Evolutionary conservation across 2,329 filamentous ascomycete genomes (phyloP).

Genomic region (Fusarium fujikuroi): DNA sequence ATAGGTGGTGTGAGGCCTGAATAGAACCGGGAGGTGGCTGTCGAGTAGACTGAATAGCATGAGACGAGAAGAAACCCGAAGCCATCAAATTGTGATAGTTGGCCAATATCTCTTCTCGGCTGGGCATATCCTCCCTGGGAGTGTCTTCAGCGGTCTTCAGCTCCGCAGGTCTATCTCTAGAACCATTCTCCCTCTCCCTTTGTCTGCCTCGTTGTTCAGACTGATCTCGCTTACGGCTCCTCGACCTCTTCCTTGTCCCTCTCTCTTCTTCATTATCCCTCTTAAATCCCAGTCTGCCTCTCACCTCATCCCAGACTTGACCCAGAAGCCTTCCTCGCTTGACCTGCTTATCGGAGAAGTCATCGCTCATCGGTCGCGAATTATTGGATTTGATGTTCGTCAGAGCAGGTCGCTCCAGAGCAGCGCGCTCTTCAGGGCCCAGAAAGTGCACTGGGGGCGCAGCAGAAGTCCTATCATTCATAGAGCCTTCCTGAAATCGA

Average conservation of each 20-base stretch:
- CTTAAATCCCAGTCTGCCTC: conserved; percentile 47
- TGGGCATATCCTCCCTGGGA: conserved; percentile 44
- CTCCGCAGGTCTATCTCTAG: conserved; percentile 20
- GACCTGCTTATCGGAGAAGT: conserved; percentile 48
- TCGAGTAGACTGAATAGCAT: conserved; percentile 67
- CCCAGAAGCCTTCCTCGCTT: conserved; percentile 49
- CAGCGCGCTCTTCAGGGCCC: conserved; percentile 51
- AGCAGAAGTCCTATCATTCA: conserved; percentile 82
- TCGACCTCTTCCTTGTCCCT: conserved; percentile 37
- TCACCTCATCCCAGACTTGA: conserved; percentile 54
- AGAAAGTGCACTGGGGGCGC: conserved; percentile 77
- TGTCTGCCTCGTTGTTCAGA: conserved; percentile 30
- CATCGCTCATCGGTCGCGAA: conserved; percentile 42
- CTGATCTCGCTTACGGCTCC: conserved; percentile 34
- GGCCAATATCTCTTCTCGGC: conserved; percentile 63
- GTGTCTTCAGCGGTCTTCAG: conserved; percentile 11
- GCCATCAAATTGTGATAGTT: conserved; percentile 68
- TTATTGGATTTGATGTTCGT: conserved; percentile 21
- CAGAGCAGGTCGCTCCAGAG: conserved; percentile 45
- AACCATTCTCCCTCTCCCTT: conserved; percentile 30
- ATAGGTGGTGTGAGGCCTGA: conserved; percentile 12
- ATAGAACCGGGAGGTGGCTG: conserved; percentile 50
- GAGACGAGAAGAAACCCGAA: conserved; percentile 67
- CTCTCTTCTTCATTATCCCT: conserved; percentile 43
- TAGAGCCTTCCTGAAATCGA: conserved; percentile 82